Percentiles rank a stretch among this genome's conserved stretches.
These are phyloP conservation scores for Dimocarpus longan DNA, from an alignment of 345 rosid genomes.

Conservation along the genomic window DNA sequence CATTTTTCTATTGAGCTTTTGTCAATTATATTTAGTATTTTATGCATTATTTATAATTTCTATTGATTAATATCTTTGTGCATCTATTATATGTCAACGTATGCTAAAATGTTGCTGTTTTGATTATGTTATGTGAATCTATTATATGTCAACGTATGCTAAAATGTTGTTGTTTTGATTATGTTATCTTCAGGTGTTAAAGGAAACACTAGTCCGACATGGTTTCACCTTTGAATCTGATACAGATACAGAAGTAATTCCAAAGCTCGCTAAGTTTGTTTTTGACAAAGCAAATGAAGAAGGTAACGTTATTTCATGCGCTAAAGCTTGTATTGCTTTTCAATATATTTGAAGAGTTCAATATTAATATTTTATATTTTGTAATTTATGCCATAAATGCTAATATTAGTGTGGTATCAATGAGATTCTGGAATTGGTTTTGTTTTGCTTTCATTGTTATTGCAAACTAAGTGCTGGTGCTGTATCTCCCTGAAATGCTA, in stretches of 20 bases:
- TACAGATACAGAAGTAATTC: constrained; percentile 95
- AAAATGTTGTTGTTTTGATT: background rate
- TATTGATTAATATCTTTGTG: no score
- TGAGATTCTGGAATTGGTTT: background rate
- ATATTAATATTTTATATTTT: background rate
- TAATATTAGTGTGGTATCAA: background rate
- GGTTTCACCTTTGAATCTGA: constrained; percentile 92
- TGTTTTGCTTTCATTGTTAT: background rate
- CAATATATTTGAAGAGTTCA: constrained; percentile 5
- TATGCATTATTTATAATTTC: background rate
- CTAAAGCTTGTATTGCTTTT: background rate
- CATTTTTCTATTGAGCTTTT: background rate
- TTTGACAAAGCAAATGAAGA: constrained; percentile 89
- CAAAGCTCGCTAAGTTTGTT: constrained; percentile 90
- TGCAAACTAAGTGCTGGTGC: background rate
- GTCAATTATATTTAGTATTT: background rate
- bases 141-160: constrained; percentile 9
- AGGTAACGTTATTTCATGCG: constrained; percentile 42
- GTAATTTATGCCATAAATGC: background rate
- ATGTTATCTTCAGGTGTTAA: constrained; percentile 59
- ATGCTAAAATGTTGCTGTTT: constrained; percentile 9
- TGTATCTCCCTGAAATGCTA: constrained; percentile 5
- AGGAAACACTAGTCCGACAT: constrained; percentile 74
- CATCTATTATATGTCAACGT: background rate
- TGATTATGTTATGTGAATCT: constrained; percentile 3